Evolutionary conservation across 352 stramenopile species (phyloP).

Genomic region (Globisporangium canariense): DNA sequence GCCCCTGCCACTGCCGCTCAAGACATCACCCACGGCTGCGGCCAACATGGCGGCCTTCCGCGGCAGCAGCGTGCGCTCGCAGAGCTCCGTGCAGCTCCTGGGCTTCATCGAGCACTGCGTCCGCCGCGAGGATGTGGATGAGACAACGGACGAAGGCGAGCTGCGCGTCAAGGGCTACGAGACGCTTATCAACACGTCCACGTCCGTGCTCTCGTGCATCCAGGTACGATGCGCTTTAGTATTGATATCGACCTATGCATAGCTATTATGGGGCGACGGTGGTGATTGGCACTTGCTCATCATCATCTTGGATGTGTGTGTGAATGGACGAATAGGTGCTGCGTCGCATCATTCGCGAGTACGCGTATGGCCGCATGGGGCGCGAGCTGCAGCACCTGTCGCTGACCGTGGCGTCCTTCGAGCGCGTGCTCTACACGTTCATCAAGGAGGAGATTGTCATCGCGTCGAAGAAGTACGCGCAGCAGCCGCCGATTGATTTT

Average conservation of each 20-base stretch:
- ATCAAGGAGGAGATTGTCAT: slow-evolving; percentile 88
- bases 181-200: slow-evolving; percentile 66
- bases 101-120: slow-evolving; percentile 72
- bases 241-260: background rate
- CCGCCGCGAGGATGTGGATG: slow-evolving; percentile 30
- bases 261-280: no score
- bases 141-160: slow-evolving; percentile 63
- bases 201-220: slow-evolving; percentile 71
- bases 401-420: slow-evolving; percentile 80
- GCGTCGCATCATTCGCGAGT: slow-evolving; percentile 83
- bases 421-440: slow-evolving; percentile 84
- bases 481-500: slow-evolving; percentile 61
- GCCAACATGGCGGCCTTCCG: slow-evolving; percentile 19
- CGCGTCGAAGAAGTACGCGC: slow-evolving; percentile 60
- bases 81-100: slow-evolving; percentile 83
- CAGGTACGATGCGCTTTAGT: slow-evolving; percentile 19
- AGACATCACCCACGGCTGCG: slow-evolving; percentile 10
- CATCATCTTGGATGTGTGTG: background rate
- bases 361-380: slow-evolving; percentile 77
- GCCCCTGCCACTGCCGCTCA: background rate
- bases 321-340: slow-evolving; percentile 31
- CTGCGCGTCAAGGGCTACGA: slow-evolving; percentile 73
- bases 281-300: no score
- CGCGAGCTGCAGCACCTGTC: slow-evolving; percentile 84
- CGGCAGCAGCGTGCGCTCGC: slow-evolving; percentile 45